phyloP scores from a whole-genome alignment of 306 rosid genomes.

The Rubus idaeus region DNA sequence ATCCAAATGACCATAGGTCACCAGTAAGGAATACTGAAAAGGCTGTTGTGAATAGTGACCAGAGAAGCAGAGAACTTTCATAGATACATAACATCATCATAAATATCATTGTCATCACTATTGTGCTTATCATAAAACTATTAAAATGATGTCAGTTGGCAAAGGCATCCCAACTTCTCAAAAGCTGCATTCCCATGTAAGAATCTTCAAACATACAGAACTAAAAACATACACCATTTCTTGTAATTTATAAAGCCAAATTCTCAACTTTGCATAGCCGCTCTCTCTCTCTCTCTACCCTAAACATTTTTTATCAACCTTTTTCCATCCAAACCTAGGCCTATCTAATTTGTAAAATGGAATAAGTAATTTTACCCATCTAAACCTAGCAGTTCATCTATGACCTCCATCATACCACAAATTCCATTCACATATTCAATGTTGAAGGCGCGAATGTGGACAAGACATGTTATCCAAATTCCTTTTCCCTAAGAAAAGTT shows the following conservation, averaged over 20 bases:
- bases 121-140: not conserved
- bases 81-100: not conserved
- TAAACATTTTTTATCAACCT: too few species aligned
- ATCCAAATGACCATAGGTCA: not conserved
- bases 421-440: not conserved
- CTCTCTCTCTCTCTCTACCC: too few species aligned
- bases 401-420: not conserved
- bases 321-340: not conserved
- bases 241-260: not conserved
- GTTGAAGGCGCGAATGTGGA: not conserved
- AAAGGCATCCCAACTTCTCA: not conserved
- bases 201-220: not conserved
- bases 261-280: not conserved
- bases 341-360: too few species aligned
- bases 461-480: not conserved
- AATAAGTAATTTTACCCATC: not conserved
- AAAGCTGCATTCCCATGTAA: not conserved
- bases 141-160: not conserved
- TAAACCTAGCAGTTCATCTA: not conserved
- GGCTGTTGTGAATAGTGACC: slow-evolving; percentile 1
- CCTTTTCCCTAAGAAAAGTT: not conserved
- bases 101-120: not conserved
- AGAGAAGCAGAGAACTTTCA: not conserved
- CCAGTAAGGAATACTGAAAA: not conserved
- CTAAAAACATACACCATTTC: not conserved